These are phyloP conservation scores for Panicum miliaceum DNA, from an alignment of 176 grass and related monocot species.

Conservation along the genomic window DNA sequence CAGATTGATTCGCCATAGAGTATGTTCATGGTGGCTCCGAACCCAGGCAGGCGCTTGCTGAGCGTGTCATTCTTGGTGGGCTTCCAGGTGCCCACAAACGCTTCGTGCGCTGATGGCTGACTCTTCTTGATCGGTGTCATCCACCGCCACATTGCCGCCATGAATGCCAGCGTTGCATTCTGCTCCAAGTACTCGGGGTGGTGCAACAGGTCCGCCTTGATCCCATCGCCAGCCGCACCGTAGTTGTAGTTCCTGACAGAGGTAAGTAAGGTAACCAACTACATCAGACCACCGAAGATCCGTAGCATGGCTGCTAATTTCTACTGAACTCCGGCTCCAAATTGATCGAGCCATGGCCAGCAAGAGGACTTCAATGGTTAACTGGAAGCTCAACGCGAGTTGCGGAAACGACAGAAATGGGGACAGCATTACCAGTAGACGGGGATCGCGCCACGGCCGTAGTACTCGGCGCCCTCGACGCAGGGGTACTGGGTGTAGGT, in stretches of 20 bases:
- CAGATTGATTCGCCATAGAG: conserved; percentile 74
- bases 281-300: background rate
- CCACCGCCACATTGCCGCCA: conserved; percentile 91
- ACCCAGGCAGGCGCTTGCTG: conserved; percentile 66
- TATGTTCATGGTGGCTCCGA: conserved; percentile 94
- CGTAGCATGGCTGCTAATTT: background rate
- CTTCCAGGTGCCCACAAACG: conserved; percentile 83
- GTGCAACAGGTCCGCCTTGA: conserved; percentile 67
- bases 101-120: conserved; percentile 87
- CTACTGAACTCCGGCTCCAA: background rate
- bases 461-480: conserved; percentile 77
- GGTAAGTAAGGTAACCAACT: background rate
- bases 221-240: conserved; percentile 53
- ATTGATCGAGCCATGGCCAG: background rate
- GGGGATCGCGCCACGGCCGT: conserved; percentile 80
- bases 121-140: conserved; percentile 94
- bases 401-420: background rate
- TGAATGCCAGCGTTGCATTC: conserved; percentile 88
- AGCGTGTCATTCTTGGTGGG: conserved; percentile 86
- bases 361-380: background rate
- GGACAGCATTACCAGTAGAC: conserved; percentile 67
- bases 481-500: conserved; percentile 65
- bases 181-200: conserved; percentile 95
- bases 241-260: conserved; percentile 89
- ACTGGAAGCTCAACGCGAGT: background rate